These are phyloP conservation scores for Zymoseptoria brevis DNA, from an alignment of 2,329 filamentous ascomycete genomes.

Conservation along the genomic window DNA sequence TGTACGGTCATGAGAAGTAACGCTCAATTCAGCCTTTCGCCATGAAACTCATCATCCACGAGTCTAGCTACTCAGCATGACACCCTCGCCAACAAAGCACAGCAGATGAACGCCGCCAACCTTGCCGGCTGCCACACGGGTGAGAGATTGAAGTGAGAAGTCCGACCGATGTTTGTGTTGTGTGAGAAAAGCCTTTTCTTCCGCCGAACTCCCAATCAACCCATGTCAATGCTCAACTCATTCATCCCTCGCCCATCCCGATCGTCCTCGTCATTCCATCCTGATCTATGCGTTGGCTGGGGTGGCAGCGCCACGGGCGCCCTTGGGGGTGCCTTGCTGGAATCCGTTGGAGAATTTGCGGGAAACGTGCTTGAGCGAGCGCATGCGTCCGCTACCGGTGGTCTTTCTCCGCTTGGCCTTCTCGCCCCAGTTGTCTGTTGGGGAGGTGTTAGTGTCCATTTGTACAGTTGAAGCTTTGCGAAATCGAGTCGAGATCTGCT, in stretches of 20 bases:
- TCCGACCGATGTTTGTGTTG: neutral
- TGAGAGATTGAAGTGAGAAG: neutral
- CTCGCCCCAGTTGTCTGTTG: slow-evolving; percentile 95
- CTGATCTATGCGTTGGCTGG: slow-evolving; percentile 13
- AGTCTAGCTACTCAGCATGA: neutral
- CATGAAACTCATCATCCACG: slow-evolving; percentile 5
- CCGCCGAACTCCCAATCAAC: slow-evolving; percentile 16
- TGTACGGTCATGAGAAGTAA: neutral
- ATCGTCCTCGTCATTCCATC: slow-evolving; percentile 1
- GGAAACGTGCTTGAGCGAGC: slow-evolving; percentile 85
- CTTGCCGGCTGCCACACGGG: neutral
- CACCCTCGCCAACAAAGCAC: neutral
- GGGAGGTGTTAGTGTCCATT: slow-evolving; percentile 10
- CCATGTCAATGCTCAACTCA: slow-evolving; percentile 13
- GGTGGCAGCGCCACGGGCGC: slow-evolving; percentile 53
- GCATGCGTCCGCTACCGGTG: slow-evolving; percentile 91
- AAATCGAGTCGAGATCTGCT: neutral
- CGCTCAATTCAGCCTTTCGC: slow-evolving; percentile 11
- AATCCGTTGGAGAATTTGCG: slow-evolving; percentile 97
- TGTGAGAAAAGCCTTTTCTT: neutral
- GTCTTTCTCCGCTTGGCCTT: slow-evolving; percentile 99
- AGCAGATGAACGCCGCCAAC: neutral
- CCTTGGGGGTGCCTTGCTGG: slow-evolving; percentile 82
- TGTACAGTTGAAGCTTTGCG: neutral
- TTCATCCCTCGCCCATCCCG: slow-evolving; percentile 3